These are phyloP conservation scores for Aeschynomene evenia DNA, from an alignment of 306 rosid species.

Conservation along the genomic window DNA sequence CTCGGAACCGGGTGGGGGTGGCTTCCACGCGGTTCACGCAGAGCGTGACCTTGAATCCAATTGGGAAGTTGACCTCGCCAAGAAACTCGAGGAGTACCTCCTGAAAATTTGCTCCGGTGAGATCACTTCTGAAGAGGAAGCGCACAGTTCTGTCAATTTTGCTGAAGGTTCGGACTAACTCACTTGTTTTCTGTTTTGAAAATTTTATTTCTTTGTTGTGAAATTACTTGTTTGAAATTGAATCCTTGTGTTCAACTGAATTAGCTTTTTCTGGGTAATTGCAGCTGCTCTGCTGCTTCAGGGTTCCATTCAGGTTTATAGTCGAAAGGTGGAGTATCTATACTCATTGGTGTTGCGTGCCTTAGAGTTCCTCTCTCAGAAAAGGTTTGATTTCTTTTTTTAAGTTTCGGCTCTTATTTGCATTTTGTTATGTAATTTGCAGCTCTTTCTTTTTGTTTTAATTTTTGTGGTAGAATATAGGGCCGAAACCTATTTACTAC, in stretches of 20 bases:
- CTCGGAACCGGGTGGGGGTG: constrained; percentile 39
- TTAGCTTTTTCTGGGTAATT: constrained; percentile 35
- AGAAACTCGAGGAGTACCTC: constrained; percentile 78
- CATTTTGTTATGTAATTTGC: background rate
- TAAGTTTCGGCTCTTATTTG: background rate
- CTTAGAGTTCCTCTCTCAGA: constrained; percentile 89
- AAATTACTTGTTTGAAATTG: background rate
- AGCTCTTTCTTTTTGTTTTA: background rate
- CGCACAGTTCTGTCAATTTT: constrained; percentile 56
- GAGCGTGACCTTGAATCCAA: constrained; percentile 89
- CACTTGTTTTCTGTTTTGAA: background rate
- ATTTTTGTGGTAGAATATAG: background rate
- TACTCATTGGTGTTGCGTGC: constrained; percentile 84
- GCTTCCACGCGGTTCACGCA: constrained; percentile 69
- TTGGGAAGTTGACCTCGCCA: constrained; percentile 96
- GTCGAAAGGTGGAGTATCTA: constrained; percentile 91
- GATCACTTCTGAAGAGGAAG: constrained; percentile 59
- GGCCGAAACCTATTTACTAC: background rate
- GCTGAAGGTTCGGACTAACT: constrained; percentile 68
- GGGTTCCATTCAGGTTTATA: constrained; percentile 93
- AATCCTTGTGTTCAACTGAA: constrained; percentile 22
- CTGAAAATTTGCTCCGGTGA: constrained; percentile 86
- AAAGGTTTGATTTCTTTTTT: constrained; percentile 58
- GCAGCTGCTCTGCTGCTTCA: constrained; percentile 96
- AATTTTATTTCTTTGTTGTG: background rate